phyloP scores from a whole-genome alignment of 495 filamentous ascomycete species.

The Penicillium lividum region DNA sequence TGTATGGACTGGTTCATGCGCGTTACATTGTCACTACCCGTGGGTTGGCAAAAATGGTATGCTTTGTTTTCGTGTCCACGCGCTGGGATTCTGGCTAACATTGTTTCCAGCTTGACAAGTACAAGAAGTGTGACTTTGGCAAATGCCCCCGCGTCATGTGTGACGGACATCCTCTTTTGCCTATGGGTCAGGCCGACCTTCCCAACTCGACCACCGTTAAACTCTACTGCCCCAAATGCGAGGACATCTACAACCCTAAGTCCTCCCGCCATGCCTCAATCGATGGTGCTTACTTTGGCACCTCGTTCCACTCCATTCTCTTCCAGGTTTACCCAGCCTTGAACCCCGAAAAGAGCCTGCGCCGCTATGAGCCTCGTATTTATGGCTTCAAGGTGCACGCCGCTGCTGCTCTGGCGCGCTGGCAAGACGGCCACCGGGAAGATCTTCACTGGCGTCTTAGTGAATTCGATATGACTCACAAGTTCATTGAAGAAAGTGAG shows the following conservation, averaged over 20 bases:
- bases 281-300: conserved; percentile 97
- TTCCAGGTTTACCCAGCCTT: conserved; percentile 96
- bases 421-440: conserved; percentile 80
- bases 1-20: conserved; percentile 96
- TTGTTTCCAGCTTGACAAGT: conserved; percentile 83
- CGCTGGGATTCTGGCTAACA: not conserved
- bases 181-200: conserved; percentile 88
- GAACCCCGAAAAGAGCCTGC: conserved; percentile 78
- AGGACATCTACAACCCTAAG: conserved; percentile 99
- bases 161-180: conserved; percentile 84
- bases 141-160: conserved; percentile 97
- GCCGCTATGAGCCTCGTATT: conserved; percentile 83
- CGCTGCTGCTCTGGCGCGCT: conserved; percentile 80
- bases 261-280: conserved; percentile 93
- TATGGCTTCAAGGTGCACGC: conserved; percentile 97
- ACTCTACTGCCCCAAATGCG: conserved; percentile 94
- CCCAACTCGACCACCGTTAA: conserved; percentile 85
- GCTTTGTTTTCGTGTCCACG: conserved; percentile 11
- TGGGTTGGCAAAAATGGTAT: conserved; percentile 94
- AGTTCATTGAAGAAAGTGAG: conserved; percentile 58
- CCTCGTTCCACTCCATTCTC: conserved; percentile 97
- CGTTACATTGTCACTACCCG: conserved; percentile 96
- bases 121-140: conserved; percentile 96
- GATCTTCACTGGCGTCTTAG: conserved; percentile 71
- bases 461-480: conserved; percentile 53